Conservation (phyloP, 2,329 filamentous ascomycete species). For the Arthrobotrys megalospora region DNA sequence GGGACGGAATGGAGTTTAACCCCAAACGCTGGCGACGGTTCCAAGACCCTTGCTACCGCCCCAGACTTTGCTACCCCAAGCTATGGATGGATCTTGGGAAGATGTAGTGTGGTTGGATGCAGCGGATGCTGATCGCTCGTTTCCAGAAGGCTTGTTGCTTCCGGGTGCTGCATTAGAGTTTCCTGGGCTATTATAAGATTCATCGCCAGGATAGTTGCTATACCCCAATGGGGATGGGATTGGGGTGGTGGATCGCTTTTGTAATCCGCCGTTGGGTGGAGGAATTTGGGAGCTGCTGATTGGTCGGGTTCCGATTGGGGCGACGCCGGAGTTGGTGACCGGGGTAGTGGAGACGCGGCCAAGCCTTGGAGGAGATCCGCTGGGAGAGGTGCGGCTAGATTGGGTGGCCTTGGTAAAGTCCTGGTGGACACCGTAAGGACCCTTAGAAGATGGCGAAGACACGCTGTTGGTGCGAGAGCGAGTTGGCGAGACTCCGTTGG, state of each 20-base stretch:
- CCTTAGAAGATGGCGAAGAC: slow-evolving; percentile 82
- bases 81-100: slow-evolving; percentile 63
- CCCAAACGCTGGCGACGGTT: slow-evolving; percentile 65
- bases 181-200: slow-evolving; percentile 70
- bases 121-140: slow-evolving; percentile 64
- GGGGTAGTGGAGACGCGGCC: slow-evolving; percentile 74
- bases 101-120: slow-evolving; percentile 63
- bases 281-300: slow-evolving; percentile 70
- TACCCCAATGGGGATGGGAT: slow-evolving; percentile 89
- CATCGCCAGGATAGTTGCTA: slow-evolving; percentile 73
- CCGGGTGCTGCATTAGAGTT: slow-evolving; percentile 66
- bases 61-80: slow-evolving; percentile 65
- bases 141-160: slow-evolving; percentile 60
- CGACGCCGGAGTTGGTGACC: slow-evolving; percentile 78
- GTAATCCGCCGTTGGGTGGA: slow-evolving; percentile 78
- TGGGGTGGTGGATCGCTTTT: slow-evolving; percentile 83
- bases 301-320: slow-evolving; percentile 93
- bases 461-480: slow-evolving; percentile 85
- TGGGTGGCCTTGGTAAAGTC: slow-evolving; percentile 69
- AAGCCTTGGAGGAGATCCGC: slow-evolving; percentile 81
- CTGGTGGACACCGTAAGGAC: slow-evolving; percentile 64
- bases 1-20: slow-evolving; percentile 54
- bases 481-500: slow-evolving; percentile 67
- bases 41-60: slow-evolving; percentile 63
- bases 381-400: slow-evolving; percentile 84